Percentiles rank a stretch among this genome's conserved stretches.
phyloP scores from a whole-genome alignment of 2,329 filamentous ascomycete genomes.

The Aspergillus ibericus region DNA sequence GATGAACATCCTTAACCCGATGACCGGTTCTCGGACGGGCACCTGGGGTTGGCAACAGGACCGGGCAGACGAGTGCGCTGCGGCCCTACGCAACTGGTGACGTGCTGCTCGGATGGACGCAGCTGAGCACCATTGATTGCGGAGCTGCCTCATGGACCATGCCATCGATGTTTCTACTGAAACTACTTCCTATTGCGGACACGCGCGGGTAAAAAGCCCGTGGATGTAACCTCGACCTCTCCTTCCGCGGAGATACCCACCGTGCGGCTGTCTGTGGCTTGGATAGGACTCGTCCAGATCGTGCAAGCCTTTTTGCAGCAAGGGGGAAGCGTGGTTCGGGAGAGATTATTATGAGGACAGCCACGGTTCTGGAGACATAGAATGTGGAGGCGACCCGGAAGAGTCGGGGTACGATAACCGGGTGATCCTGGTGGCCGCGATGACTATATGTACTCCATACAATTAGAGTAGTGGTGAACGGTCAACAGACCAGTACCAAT shows the following conservation, averaged over 20 bases:
- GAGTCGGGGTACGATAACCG: background rate
- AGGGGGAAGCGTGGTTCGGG: constrained; percentile 35
- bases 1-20: background rate
- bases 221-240: constrained; percentile 20
- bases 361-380: background rate
- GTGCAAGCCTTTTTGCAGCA: constrained; percentile 36
- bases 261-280: constrained; percentile 31
- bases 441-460: background rate
- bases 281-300: constrained; percentile 30
- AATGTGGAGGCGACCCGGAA: background rate
- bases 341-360: constrained; percentile 16
- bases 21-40: background rate
- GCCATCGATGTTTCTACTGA: background rate
- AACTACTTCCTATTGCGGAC: background rate
- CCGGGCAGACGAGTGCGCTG: background rate
- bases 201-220: constrained; percentile 12
- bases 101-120: background rate
- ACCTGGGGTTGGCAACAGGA: background rate
- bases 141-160: background rate
- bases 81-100: background rate
- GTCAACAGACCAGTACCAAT: background rate
- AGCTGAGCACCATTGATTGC: background rate
- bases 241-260: constrained; percentile 32
- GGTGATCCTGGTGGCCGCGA: background rate
- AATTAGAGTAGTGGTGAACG: background rate